phyloP scores from a whole-genome alignment of 2,329 filamentous ascomycete species.

The Ophiostoma novo-ulmi region DNA sequence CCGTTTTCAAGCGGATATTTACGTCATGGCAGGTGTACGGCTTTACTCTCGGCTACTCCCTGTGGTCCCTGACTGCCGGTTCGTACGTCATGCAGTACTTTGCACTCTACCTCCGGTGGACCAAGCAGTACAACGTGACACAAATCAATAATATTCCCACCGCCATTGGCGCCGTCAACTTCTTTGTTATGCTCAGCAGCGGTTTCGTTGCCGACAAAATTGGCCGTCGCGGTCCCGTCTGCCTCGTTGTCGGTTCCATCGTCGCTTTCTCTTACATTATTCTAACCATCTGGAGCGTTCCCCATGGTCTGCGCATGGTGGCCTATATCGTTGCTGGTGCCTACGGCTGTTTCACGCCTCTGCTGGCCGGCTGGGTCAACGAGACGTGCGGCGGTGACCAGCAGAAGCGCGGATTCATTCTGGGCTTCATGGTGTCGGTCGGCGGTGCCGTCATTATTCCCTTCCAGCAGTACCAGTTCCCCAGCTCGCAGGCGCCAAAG shows the following conservation, averaged over 20 bases:
- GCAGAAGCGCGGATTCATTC: slow-evolving; percentile 40
- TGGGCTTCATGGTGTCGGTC: slow-evolving; percentile 38
- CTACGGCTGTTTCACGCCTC: slow-evolving; percentile 41
- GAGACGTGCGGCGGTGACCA: slow-evolving; percentile 40
- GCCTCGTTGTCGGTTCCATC: slow-evolving; percentile 35
- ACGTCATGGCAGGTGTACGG: slow-evolving; percentile 42
- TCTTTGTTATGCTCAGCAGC: slow-evolving; percentile 37
- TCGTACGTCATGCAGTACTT: slow-evolving; percentile 41
- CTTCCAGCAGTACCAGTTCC: slow-evolving; percentile 39
- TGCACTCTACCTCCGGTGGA: slow-evolving; percentile 38
- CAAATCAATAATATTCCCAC: slow-evolving; percentile 46
- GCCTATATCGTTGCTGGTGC: slow-evolving; percentile 39
- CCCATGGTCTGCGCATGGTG: slow-evolving; percentile 37
- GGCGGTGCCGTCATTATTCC: slow-evolving; percentile 38
- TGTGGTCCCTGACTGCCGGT: slow-evolving; percentile 39
- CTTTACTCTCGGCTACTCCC: slow-evolving; percentile 38
- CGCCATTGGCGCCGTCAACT: slow-evolving; percentile 40
- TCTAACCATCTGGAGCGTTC: slow-evolving; percentile 37
- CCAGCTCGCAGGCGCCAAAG: slow-evolving; percentile 36
- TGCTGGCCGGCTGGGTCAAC: slow-evolving; percentile 41
- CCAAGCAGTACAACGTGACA: slow-evolving; percentile 35
- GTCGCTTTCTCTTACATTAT: slow-evolving; percentile 37
- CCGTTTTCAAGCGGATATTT: slow-evolving; percentile 38
- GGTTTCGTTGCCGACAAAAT: slow-evolving; percentile 35
- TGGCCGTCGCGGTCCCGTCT: slow-evolving; percentile 36